phyloP scores from a whole-genome alignment of 306 rosid species.

The Prinsepia uniflora region DNA sequence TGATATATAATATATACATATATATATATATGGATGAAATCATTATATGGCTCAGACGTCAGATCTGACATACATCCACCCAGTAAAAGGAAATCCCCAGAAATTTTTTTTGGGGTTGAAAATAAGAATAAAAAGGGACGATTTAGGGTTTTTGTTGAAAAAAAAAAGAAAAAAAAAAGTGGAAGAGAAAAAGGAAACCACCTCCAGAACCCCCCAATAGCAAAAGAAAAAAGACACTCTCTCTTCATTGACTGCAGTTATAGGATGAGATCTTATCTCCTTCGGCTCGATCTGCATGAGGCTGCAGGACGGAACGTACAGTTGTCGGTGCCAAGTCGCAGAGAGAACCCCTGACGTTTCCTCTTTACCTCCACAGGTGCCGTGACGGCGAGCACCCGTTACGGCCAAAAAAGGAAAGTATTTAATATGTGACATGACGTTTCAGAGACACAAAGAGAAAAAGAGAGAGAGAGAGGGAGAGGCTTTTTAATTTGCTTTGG shows the following conservation, averaged over 20 bases:
- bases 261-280: background rate
- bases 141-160: slow-evolving; percentile 42
- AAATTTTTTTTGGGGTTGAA: slow-evolving; percentile 12
- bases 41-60: slow-evolving; percentile 2
- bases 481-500: slow-evolving; percentile 5
- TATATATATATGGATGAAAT: too few species aligned
- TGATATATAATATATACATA: too few species aligned
- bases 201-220: background rate
- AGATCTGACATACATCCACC: slow-evolving; percentile 40
- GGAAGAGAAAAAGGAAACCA: background rate
- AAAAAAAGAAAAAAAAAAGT: background rate
- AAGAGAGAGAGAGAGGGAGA: slow-evolving; percentile 18
- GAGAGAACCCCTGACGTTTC: background rate
- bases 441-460: slow-evolving; percentile 8
- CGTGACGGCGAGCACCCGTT: background rate
- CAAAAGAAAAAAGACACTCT: background rate
- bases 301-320: slow-evolving; percentile 35
- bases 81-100: slow-evolving; percentile 30
- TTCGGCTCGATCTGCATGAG: background rate
- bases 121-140: background rate
- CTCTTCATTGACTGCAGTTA: background rate
- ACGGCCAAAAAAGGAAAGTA: slow-evolving; percentile 15
- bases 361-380: slow-evolving; percentile 8
- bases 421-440: background rate
- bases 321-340: slow-evolving; percentile 26